Conservation (phyloP, 805 yeast species). For the Hanseniaspora valbyensis region DNA sequence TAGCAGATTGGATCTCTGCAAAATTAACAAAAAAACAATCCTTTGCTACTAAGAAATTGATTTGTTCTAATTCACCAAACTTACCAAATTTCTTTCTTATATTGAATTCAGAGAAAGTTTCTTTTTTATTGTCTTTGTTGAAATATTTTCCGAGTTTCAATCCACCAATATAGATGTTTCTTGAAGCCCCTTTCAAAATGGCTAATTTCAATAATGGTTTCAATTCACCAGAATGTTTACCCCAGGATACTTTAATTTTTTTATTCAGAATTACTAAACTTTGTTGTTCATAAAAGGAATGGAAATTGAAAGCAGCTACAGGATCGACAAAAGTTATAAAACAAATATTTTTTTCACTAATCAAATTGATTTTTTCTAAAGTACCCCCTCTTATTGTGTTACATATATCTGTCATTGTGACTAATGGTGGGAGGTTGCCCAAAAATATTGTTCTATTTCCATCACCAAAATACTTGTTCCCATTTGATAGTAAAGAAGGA, state of each 20-base stretch:
- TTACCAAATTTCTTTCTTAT: slow-evolving; percentile 62
- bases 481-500: slow-evolving; percentile 90
- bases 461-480: slow-evolving; percentile 87
- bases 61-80: slow-evolving; percentile 92
- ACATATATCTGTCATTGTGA: slow-evolving; percentile 85
- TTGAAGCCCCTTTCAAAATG: slow-evolving; percentile 84
- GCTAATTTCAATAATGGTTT: slow-evolving; percentile 80
- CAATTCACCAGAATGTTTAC: slow-evolving; percentile 88
- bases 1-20: slow-evolving; percentile 82
- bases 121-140: slow-evolving; percentile 22
- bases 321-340: slow-evolving; percentile 94
- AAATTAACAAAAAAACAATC: slow-evolving; percentile 87
- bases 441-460: slow-evolving; percentile 90
- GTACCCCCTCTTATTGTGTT: slow-evolving; percentile 94
- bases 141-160: slow-evolving; percentile 34
- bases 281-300: slow-evolving; percentile 83
- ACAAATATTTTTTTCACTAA: slow-evolving; percentile 80
- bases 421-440: slow-evolving; percentile 80
- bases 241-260: slow-evolving; percentile 92
- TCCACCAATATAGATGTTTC: slow-evolving; percentile 83
- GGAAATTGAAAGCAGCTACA: slow-evolving; percentile 93
- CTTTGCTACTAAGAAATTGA: slow-evolving; percentile 72
- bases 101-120: slow-evolving; percentile 41
- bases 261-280: slow-evolving; percentile 79
- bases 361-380: slow-evolving; percentile 67